These are phyloP conservation scores for Fusarium luffae DNA, from an alignment of 2,329 filamentous ascomycete genomes.

Conservation along the genomic window DNA sequence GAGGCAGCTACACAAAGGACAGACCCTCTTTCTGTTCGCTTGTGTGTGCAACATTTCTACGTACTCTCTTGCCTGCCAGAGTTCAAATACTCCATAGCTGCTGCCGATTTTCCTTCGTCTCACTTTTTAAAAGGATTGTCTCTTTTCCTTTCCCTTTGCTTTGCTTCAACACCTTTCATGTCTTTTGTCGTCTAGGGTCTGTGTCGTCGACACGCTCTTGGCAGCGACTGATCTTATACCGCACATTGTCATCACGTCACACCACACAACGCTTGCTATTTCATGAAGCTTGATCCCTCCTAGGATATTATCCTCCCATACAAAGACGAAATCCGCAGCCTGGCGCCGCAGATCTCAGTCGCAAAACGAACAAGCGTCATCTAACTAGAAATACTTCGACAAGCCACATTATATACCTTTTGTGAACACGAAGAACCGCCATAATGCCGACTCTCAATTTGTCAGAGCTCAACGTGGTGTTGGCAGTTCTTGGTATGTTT, in stretches of 20 bases:
- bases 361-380: neutral
- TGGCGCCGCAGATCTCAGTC: neutral
- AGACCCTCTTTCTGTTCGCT: neutral
- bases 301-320: too few relatives aligned
- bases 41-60: neutral
- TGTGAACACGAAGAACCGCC: neutral
- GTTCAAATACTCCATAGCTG: neutral
- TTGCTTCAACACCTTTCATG: neutral
- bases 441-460: constrained; percentile 53
- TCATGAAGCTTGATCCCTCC: neutral
- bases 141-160: neutral
- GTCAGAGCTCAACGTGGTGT: constrained; percentile 65
- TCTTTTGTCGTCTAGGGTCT: neutral
- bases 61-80: neutral
- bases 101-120: neutral
- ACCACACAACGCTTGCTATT: too few relatives aligned
- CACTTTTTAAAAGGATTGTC: neutral
- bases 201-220: neutral
- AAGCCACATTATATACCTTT: neutral
- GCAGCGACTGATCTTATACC: neutral
- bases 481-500: constrained; percentile 56
- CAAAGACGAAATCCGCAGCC: neutral
- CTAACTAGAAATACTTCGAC: neutral
- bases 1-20: neutral
- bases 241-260: neutral